phyloP scores from a whole-genome alignment of 495 filamentous ascomycete genomes.

The Penicillium bovifimosum region DNA sequence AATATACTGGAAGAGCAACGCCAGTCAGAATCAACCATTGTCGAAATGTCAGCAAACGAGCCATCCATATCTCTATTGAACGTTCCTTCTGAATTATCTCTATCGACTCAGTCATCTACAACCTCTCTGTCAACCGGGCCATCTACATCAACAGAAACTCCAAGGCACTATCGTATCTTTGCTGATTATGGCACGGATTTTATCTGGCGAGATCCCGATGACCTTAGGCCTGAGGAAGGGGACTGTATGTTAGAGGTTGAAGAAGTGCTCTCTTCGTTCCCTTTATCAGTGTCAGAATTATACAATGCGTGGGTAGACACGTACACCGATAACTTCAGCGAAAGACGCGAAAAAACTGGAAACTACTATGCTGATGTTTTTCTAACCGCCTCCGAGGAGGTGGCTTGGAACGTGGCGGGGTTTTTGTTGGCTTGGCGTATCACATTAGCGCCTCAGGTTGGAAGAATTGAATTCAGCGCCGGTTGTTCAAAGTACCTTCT shows the following conservation, averaged over 20 bases:
- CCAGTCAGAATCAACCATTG: neutral
- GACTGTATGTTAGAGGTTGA: conserved; percentile 1
- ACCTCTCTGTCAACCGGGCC: neutral
- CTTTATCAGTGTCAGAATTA: conserved; percentile 8
- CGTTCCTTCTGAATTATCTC: too few relatives aligned
- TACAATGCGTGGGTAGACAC: conserved; percentile 21
- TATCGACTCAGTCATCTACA: too few relatives aligned
- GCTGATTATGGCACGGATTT: conserved; percentile 21
- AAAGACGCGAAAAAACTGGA: conserved; percentile 7
- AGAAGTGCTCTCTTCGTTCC: conserved; percentile 8
- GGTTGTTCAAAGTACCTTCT: conserved; percentile 12
- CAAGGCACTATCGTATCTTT: conserved; percentile 17
- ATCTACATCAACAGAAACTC: neutral
- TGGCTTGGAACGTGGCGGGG: conserved; percentile 22
- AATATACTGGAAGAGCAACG: neutral
- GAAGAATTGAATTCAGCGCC: conserved; percentile 10
- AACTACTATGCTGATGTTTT: conserved; percentile 8
- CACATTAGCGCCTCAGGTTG: conserved; percentile 13
- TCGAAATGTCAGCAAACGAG: neutral
- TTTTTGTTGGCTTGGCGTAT: conserved; percentile 24
- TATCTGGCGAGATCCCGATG: conserved; percentile 12
- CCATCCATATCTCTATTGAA: neutral
- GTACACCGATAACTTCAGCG: conserved; percentile 11
- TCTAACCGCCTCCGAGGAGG: conserved; percentile 9
- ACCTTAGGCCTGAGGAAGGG: conserved; percentile 3